These are phyloP conservation scores for Cadophora gregata DNA, from an alignment of 2,329 filamentous ascomycete genomes.

Conservation along the genomic window DNA sequence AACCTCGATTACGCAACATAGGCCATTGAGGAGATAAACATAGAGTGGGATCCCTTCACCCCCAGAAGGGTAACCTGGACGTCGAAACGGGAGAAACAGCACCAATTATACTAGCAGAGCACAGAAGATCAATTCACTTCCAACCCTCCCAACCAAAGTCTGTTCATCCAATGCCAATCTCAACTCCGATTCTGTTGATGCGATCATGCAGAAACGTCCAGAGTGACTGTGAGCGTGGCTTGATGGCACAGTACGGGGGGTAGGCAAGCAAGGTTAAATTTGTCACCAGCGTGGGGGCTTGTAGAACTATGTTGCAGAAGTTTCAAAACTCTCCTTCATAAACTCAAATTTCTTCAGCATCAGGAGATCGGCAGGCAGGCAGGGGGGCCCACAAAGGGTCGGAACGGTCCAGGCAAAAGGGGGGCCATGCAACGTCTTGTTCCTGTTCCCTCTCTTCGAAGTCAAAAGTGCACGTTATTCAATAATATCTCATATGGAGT, in stretches of 20 bases:
- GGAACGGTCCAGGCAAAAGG: constrained; percentile 4
- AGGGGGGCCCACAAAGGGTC: constrained; percentile 9
- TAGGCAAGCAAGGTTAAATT: not conserved
- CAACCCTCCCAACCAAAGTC: not conserved
- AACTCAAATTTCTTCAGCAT: not conserved
- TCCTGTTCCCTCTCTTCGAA: not conserved
- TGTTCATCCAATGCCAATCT: not conserved
- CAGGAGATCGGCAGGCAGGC: constrained; percentile 5
- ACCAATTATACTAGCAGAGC: not conserved
- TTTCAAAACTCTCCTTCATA: constrained; percentile 6
- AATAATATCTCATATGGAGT: too few species aligned
- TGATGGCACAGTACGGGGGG: not conserved
- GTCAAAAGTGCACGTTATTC: not conserved
- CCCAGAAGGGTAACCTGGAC: not conserved
- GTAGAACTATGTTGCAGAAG: constrained; percentile 1
- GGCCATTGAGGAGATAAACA: not conserved
- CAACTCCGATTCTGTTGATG: not conserved
- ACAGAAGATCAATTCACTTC: not conserved
- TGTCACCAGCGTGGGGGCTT: not conserved
- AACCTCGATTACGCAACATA: too few species aligned
- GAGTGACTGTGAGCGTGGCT: not conserved
- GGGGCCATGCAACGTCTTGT: constrained; percentile 5
- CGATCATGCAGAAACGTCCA: not conserved
- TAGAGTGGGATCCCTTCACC: not conserved
- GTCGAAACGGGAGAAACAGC: not conserved